A percentile compares a stretch with the other conserved stretches of the same genome.
Evolutionary conservation across 1,284 basidiomycete genomes (phyloP).

Genomic region (Ceratobasidium sp.): DNA sequence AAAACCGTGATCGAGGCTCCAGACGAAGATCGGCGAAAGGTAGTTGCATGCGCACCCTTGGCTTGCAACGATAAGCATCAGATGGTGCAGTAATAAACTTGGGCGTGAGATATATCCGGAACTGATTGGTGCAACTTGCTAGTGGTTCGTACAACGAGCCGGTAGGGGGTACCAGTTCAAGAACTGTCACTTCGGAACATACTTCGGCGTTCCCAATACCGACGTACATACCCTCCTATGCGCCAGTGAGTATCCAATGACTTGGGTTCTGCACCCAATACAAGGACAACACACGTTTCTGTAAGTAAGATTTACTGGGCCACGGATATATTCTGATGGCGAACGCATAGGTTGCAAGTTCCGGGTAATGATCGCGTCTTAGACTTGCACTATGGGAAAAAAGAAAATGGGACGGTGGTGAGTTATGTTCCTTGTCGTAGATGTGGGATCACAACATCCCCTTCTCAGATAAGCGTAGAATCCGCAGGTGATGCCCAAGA

Average conservation of each 20-base stretch:
- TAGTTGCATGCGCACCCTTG: not conserved
- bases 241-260: constrained; percentile 23
- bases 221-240: not conserved
- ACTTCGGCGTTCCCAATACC: not conserved
- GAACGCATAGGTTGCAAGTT: not conserved
- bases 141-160: constrained; percentile 21
- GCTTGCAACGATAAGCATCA: not conserved
- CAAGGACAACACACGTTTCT: constrained; percentile 3
- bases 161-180: constrained; percentile 16
- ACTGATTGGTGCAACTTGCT: not conserved
- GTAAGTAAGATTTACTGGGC: not conserved
- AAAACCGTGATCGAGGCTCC: not conserved
- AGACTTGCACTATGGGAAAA: not conserved
- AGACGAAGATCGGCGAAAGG: constrained; percentile 4
- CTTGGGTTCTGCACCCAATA: not conserved
- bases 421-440: not conserved
- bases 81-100: constrained; percentile 8
- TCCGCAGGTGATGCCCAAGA: not conserved
- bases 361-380: constrained; percentile 10
- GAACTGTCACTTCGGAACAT: constrained; percentile 22
- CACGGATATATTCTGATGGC: not conserved
- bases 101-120: not conserved
- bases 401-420: not conserved
- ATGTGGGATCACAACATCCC: not conserved
- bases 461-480: not conserved